Percentiles rank a stretch among this genome's conserved stretches.
Conservation (phyloP, 2,329 filamentous ascomycete species). For the Podosphaera leucotricha region DNA sequence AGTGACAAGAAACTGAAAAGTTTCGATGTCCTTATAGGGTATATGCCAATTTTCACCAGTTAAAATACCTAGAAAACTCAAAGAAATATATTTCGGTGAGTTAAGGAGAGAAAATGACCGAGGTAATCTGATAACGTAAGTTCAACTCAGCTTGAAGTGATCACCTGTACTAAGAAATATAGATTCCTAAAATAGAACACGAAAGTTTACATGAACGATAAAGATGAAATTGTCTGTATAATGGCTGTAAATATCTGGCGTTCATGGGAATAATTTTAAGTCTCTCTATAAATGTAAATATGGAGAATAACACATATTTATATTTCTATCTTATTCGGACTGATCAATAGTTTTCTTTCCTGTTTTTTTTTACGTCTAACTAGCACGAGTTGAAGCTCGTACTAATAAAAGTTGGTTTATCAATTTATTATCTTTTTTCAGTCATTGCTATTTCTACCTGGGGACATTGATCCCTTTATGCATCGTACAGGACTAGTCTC, state of each 20-base stretch:
- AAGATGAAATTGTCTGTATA: slow-evolving; percentile 17
- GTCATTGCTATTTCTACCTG: too few species aligned
- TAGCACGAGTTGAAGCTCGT: too few species aligned
- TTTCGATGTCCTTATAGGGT: slow-evolving; percentile 3
- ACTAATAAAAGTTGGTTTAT: too few species aligned
- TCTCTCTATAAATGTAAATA: too few species aligned
- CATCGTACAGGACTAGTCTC: too few species aligned
- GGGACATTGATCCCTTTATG: too few species aligned
- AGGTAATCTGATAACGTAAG: slow-evolving; percentile 94
- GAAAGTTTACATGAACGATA: slow-evolving; percentile 21
- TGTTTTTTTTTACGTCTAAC: too few species aligned
- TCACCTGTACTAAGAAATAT: background rate
- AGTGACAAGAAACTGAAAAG: slow-evolving; percentile 61
- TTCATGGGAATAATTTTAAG: background rate
- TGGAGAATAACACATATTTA: too few species aligned
- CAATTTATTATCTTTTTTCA: too few species aligned
- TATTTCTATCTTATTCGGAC: too few species aligned
- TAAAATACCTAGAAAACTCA: slow-evolving; percentile 98
- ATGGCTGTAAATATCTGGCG: slow-evolving; percentile 4
- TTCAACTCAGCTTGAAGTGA: background rate
- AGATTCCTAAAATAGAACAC: slow-evolving; percentile 48
- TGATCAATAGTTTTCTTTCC: too few species aligned
- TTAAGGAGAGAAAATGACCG: slow-evolving; percentile 99
- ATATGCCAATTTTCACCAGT: slow-evolving; percentile 25
- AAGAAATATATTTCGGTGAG: slow-evolving; percentile 99